These are phyloP conservation scores for Tilletia horrida DNA, from an alignment of 1,284 basidiomycete genomes.

Conservation along the genomic window DNA sequence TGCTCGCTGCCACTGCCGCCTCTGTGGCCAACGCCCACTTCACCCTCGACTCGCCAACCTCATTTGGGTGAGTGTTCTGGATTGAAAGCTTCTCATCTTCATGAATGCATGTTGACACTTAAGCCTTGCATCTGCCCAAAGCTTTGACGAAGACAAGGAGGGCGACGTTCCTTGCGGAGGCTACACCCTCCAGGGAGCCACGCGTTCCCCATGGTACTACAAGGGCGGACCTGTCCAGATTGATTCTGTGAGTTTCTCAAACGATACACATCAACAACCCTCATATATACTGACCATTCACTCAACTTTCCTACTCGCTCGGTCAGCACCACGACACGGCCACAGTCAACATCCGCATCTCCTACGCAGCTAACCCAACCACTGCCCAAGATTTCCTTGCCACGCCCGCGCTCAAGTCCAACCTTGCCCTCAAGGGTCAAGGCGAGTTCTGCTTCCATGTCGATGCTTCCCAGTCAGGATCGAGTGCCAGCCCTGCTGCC, in stretches of 20 bases:
- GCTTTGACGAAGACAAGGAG: conserved; percentile 36
- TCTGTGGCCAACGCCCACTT: neutral
- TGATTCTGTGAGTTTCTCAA: conserved; percentile 18
- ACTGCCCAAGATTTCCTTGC: conserved; percentile 13
- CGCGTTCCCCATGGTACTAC: conserved; percentile 30
- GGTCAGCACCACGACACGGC: conserved; percentile 31
- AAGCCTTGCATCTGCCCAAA: conserved; percentile 18
- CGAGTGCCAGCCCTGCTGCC: conserved; percentile 1
- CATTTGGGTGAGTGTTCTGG: neutral
- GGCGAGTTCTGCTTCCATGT: conserved; percentile 32
- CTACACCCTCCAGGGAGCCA: conserved; percentile 24
- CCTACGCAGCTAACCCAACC: conserved; percentile 20
- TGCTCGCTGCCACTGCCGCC: conserved; percentile 12
- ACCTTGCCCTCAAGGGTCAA: conserved; percentile 27
- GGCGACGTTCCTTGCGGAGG: conserved; percentile 32
- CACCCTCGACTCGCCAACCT: conserved; percentile 12
- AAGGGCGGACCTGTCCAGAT: conserved; percentile 28
- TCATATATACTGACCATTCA: neutral
- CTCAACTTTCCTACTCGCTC: neutral
- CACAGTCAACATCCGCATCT: conserved; percentile 34
- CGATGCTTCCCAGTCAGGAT: conserved; percentile 22
- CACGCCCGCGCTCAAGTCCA: conserved; percentile 36
- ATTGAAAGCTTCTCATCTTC: neutral
- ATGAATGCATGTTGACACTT: neutral
- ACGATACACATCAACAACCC: neutral